Conservation (phyloP, 2,329 filamentous ascomycete genomes). For the Harringtonia lauricola region DNA sequence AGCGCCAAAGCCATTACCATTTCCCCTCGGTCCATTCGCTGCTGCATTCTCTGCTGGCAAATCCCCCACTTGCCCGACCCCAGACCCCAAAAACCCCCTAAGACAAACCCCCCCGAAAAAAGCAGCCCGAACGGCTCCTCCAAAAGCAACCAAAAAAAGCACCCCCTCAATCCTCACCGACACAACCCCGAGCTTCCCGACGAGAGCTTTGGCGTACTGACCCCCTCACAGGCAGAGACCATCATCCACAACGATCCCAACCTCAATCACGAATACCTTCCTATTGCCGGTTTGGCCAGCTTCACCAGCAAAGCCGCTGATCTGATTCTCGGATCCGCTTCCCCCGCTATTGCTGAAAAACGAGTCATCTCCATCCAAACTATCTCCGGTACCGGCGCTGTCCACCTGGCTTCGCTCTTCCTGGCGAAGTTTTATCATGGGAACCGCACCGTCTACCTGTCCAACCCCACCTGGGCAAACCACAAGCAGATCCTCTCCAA, state of each 20-base stretch:
- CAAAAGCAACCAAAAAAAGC: no score
- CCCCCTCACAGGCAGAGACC: slow-evolving; percentile 63
- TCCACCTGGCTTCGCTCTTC: slow-evolving; percentile 90
- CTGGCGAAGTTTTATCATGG: slow-evolving; percentile 79
- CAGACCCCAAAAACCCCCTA: slow-evolving; percentile 5
- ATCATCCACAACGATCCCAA: slow-evolving; percentile 79
- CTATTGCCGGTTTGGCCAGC: slow-evolving; percentile 76
- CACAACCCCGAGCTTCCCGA: slow-evolving; percentile 7
- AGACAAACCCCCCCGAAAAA: neutral
- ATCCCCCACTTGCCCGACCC: slow-evolving; percentile 2
- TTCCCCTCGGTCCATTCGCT: slow-evolving; percentile 9
- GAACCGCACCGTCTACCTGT: slow-evolving; percentile 74
- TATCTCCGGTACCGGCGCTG: slow-evolving; percentile 92
- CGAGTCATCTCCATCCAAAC: slow-evolving; percentile 77
- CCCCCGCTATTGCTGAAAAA: slow-evolving; percentile 73
- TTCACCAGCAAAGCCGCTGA: slow-evolving; percentile 88
- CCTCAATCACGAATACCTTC: slow-evolving; percentile 96
- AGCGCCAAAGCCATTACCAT: slow-evolving; percentile 6
- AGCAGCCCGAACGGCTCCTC: no score
- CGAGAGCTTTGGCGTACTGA: neutral
- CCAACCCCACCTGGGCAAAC: slow-evolving; percentile 95
- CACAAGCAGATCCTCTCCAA: slow-evolving; percentile 98
- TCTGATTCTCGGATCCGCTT: slow-evolving; percentile 71
- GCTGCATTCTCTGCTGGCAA: neutral
- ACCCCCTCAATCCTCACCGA: slow-evolving; percentile 4